Conservation (phyloP, 208 protist genomes). For the Trypanosoma avium region DNA sequence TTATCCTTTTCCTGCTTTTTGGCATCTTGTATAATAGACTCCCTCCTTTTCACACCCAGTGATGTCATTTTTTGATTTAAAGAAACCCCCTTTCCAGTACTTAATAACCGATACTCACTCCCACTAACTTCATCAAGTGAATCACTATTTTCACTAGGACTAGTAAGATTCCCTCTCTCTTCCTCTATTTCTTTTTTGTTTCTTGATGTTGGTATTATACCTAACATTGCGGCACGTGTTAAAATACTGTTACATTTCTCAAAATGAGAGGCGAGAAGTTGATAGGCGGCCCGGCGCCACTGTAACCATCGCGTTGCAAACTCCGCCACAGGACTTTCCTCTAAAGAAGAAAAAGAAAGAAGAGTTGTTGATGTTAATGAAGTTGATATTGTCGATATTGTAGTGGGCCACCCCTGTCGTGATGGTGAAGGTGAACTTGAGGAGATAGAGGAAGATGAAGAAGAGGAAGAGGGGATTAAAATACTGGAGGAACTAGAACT, state of each 20-base stretch:
- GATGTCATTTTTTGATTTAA: background rate
- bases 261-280: slow-evolving; percentile 27
- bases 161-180: background rate
- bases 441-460: background rate
- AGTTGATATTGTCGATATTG: slow-evolving; percentile 6
- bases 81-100: background rate
- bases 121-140: too few species aligned
- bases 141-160: slow-evolving; percentile 4
- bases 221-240: too few species aligned
- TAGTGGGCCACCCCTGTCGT: background rate
- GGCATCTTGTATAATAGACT: background rate
- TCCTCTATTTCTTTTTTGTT: background rate
- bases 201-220: background rate
- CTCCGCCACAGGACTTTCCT: slow-evolving; percentile 11
- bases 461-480: background rate
- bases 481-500: slow-evolving; percentile 11
- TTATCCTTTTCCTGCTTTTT: background rate
- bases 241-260: slow-evolving; percentile 14
- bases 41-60: background rate
- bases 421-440: background rate
- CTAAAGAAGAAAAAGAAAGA: slow-evolving; percentile 22
- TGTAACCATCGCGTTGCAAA: slow-evolving; percentile 21
- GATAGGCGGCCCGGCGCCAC: slow-evolving; percentile 18
- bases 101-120: too few species aligned
- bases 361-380: slow-evolving; percentile 4